Base-by-base conservation (phyloP, 495 filamentous ascomycete species). In the Hypoxylon crocopeplum region DNA sequence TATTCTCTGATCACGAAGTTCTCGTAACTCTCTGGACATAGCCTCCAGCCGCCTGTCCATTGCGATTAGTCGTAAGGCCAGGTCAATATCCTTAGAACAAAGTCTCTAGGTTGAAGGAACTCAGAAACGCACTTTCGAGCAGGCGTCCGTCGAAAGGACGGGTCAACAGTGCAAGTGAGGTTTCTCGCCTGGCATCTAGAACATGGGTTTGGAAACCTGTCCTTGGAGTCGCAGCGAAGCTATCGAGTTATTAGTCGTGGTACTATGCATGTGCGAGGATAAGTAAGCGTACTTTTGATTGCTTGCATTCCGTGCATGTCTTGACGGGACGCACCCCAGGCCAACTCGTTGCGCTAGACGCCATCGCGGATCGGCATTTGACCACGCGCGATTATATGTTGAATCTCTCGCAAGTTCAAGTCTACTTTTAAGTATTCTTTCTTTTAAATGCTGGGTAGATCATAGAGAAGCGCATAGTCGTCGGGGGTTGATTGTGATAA, bases 261-360 rank as follows among this genome's bases (percentile, higher is more conserved):
- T 19, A 12, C 19, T 33, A 34, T 46, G 19, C 21, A 27, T 13
- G 21, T 30, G 40, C n/a, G 16, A 27, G 16, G 5, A 20, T 7
- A 30, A 22, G 22, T 10, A 39, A 34, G 22, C 15, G 8, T 51
- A 68, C 68, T 56, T 70, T 70, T 17, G 68, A 68, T 45, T 70
- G 68, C 21, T 70, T 70, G 59, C 68, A 70, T 59, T 70, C 68
- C 20, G 68, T 70, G 52, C 68, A 70, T 0, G 68, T 70, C 40
- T 64, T 64, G 21, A 64, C 60, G 13, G 60, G 60, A 34, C 60
- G 60, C 16, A 55, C 49, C 15, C 60, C 60, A 2, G 60, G 60
- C 60, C 60, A 64, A 49, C 59, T 56, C 10, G 59, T 51, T 48
- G 49, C 54, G 45, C 42, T 59, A 5, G 60, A 58, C 30, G 60